A percentile compares a stretch with the other conserved stretches of the same genome.
phyloP scores from a whole-genome alignment of 2,329 filamentous ascomycete species.

The Colletotrichum limetticola region DNA sequence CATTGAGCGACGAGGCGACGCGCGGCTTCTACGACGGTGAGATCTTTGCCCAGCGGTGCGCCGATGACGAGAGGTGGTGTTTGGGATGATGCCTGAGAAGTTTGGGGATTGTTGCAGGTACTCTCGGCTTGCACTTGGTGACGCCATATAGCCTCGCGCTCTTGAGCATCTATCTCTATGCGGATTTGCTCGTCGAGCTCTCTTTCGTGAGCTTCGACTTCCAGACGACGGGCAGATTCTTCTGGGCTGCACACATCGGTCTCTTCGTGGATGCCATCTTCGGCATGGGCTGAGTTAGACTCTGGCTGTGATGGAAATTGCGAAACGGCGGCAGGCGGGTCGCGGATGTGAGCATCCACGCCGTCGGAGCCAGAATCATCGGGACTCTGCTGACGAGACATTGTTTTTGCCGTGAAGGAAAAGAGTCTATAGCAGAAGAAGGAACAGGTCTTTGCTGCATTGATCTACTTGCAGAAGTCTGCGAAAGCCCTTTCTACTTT shows the following conservation, averaged over 20 bases:
- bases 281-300: not conserved
- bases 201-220: not conserved
- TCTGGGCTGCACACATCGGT: not conserved
- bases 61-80: slow-evolving; percentile 47
- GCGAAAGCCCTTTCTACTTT: not conserved
- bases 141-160: slow-evolving; percentile 3
- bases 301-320: not conserved
- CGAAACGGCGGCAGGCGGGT: not conserved
- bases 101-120: not conserved
- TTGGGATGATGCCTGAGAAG: not conserved
- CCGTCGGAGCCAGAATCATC: not conserved
- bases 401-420: not conserved
- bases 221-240: not conserved
- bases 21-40: slow-evolving; percentile 49
- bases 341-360: not conserved
- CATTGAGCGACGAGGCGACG: slow-evolving; percentile 50
- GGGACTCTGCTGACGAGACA: not conserved
- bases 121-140: not conserved
- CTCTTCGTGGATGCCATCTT: not conserved
- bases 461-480: not conserved
- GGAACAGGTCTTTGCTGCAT: not conserved
- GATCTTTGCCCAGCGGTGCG: slow-evolving; percentile 46
- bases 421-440: not conserved
- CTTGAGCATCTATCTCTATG: slow-evolving; percentile 7
- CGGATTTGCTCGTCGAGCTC: slow-evolving; percentile 7